Conservation (phyloP, 2,329 filamentous ascomycete genomes). For the Calonectria honghensis region DNA sequence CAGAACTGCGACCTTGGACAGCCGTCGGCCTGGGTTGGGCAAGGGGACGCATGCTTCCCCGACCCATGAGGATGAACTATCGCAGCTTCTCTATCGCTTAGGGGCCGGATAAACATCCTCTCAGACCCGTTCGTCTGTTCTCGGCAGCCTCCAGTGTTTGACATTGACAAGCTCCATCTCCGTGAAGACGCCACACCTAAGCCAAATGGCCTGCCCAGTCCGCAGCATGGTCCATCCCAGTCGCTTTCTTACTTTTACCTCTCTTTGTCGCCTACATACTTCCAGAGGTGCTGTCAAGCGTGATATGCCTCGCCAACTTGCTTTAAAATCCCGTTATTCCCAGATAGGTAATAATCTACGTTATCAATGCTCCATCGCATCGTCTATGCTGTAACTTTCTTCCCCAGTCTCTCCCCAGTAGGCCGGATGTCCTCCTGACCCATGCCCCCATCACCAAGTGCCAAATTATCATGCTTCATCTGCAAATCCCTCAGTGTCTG, state of each 20-base stretch:
- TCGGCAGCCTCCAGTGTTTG: conserved; percentile 33
- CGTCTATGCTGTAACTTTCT: background rate
- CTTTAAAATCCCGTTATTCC: background rate
- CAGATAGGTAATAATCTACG: conserved; percentile 14
- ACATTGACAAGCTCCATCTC: conserved; percentile 34
- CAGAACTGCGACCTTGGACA: conserved; percentile 5
- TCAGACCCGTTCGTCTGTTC: conserved; percentile 19
- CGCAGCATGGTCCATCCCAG: conserved; percentile 23
- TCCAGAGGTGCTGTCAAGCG: conserved; percentile 24
- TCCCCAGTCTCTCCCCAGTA: conserved; percentile 5
- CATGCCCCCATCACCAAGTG: conserved; percentile 38
- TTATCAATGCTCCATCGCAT: conserved; percentile 17
- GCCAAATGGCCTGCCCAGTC: background rate
- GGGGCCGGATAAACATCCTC: conserved; percentile 33
- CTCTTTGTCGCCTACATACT: conserved; percentile 6
- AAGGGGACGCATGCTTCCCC: conserved; percentile 14
- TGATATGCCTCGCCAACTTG: conserved; percentile 21
- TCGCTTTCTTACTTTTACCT: conserved; percentile 5
- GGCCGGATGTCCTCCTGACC: background rate
- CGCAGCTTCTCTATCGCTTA: conserved; percentile 8
- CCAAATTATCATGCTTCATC: conserved; percentile 25
- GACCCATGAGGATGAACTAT: background rate
- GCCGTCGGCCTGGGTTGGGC: background rate
- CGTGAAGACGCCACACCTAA: conserved; percentile 23
- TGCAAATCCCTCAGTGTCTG: conserved; percentile 48